These are phyloP conservation scores for Tuber borchii DNA, from an alignment of 495 filamentous ascomycete genomes.

Conservation along the genomic window DNA sequence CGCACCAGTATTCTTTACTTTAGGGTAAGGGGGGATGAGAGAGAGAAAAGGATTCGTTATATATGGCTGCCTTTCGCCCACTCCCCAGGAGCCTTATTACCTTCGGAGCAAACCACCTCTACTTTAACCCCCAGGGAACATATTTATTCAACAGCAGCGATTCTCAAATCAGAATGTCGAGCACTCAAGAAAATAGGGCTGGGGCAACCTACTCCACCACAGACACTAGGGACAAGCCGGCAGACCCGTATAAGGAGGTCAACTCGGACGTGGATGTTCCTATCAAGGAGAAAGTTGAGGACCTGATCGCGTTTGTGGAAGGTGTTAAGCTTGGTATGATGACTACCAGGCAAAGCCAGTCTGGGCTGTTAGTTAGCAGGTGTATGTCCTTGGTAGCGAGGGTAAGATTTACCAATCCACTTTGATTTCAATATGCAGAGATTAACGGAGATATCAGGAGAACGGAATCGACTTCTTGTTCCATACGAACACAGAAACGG, in stretches of 20 bases:
- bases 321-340: constrained; percentile 74
- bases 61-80: constrained; percentile 19
- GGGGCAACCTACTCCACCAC: constrained; percentile 12
- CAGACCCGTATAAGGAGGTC: constrained; percentile 76
- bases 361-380: constrained; percentile 61
- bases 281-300: constrained; percentile 72
- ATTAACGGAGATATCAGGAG: constrained; percentile 50
- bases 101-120: background rate
- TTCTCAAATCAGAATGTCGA: constrained; percentile 20
- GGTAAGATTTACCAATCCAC: constrained; percentile 48
- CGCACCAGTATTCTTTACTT: background rate
- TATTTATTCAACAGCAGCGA: background rate
- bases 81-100: background rate
- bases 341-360: constrained; percentile 56
- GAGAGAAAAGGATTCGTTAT: background rate
- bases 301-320: constrained; percentile 61
- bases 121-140: background rate
- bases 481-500: constrained; percentile 87
- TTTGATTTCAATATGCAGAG: constrained; percentile 6
- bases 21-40: background rate
- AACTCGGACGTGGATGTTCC: constrained; percentile 58
- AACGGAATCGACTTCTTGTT: constrained; percentile 82
- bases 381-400: constrained; percentile 88
- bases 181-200: constrained; percentile 20
- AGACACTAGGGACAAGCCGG: constrained; percentile 45